phyloP scores from a whole-genome alignment of 2,329 filamentous ascomycete genomes.

The Colletotrichum navitas region DNA sequence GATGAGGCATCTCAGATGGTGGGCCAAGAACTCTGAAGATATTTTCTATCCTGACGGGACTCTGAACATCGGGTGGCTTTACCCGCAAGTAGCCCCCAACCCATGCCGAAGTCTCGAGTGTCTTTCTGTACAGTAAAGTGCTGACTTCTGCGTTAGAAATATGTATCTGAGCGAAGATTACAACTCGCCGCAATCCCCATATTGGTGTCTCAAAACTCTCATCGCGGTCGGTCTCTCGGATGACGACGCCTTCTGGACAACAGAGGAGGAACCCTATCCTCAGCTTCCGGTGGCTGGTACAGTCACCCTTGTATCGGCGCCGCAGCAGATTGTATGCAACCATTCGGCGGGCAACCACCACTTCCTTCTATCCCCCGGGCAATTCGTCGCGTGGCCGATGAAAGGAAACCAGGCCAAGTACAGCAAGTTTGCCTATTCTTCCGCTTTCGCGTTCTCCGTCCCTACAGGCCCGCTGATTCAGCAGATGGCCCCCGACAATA shows the following conservation, averaged over 20 bases:
- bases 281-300: neutral
- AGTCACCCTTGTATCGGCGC: constrained; percentile 41
- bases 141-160: constrained; percentile 48
- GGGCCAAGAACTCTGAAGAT: constrained; percentile 55
- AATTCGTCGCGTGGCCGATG: constrained; percentile 54
- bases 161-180: constrained; percentile 69
- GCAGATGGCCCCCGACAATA: constrained; percentile 53
- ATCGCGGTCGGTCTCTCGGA: constrained; percentile 54
- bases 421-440: constrained; percentile 63
- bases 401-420: constrained; percentile 60
- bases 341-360: constrained; percentile 52
- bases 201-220: constrained; percentile 67
- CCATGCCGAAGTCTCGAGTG: neutral
- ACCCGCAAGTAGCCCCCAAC: constrained; percentile 45
- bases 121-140: too few species aligned
- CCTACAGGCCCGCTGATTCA: constrained; percentile 52
- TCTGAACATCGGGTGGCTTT: constrained; percentile 58
- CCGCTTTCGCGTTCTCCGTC: constrained; percentile 60
- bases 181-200: constrained; percentile 68
- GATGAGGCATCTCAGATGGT: constrained; percentile 64
- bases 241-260: constrained; percentile 60
- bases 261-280: constrained; percentile 51
- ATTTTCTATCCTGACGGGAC: constrained; percentile 64
- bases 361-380: constrained; percentile 57
- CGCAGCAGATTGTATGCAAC: constrained; percentile 61